These are phyloP conservation scores for Microthyrium microscopicum DNA, from an alignment of 2,329 filamentous ascomycete species.

Conservation along the genomic window DNA sequence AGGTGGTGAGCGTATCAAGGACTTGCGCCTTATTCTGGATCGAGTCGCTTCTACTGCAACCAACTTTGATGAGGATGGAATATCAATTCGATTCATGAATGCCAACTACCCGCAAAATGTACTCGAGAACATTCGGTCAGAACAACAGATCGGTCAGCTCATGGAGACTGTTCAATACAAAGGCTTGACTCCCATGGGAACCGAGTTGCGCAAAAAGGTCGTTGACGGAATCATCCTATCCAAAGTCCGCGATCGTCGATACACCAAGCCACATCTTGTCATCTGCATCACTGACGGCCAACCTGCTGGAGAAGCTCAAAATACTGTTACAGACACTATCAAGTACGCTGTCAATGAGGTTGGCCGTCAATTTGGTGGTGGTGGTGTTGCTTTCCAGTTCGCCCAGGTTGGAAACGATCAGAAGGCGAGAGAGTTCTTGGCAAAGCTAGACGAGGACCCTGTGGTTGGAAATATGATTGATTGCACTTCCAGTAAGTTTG, in stretches of 20 bases:
- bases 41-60: constrained; percentile 48
- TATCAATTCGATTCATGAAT: constrained; percentile 56
- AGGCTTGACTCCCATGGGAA: constrained; percentile 51
- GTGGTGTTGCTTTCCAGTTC: constrained; percentile 50
- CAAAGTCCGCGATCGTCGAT: constrained; percentile 33
- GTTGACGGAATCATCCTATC: constrained; percentile 42
- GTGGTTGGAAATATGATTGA: constrained; percentile 44
- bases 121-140: constrained; percentile 37
- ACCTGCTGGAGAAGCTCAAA: constrained; percentile 43
- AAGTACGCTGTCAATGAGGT: constrained; percentile 36
- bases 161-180: constrained; percentile 44
- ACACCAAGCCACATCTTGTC: constrained; percentile 47
- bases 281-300: constrained; percentile 52
- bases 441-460: constrained; percentile 47
- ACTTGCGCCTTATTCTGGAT: constrained; percentile 46
- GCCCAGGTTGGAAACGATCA: constrained; percentile 53
- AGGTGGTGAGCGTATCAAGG: constrained; percentile 48
- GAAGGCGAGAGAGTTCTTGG: constrained; percentile 45
- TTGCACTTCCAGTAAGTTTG: constrained; percentile 49
- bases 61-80: constrained; percentile 53
- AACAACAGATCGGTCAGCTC: constrained; percentile 41
- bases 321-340: constrained; percentile 41
- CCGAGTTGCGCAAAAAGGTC: constrained; percentile 44
- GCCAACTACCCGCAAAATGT: constrained; percentile 18
- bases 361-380: constrained; percentile 34